Evolutionary conservation across 495 filamentous ascomycete genomes (phyloP).

Genomic region (Astrothelium subdiscretum): DNA sequence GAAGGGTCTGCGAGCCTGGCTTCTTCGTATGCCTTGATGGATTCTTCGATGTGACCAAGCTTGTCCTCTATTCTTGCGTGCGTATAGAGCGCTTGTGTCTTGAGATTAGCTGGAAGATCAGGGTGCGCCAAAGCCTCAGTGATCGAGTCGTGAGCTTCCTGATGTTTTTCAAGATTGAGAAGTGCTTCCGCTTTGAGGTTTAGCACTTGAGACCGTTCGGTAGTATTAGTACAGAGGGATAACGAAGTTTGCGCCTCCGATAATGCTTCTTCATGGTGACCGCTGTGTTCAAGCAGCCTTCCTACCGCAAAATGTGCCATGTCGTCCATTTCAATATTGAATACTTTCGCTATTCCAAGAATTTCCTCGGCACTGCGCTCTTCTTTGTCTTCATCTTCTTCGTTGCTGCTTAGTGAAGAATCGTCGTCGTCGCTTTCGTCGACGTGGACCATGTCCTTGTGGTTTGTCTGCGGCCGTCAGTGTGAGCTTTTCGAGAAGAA

Average conservation of each 20-base stretch:
- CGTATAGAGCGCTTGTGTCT: constrained; percentile 3
- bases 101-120: neutral
- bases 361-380: neutral
- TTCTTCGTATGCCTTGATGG: constrained; percentile 6
- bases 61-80: constrained; percentile 6
- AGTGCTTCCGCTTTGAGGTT: neutral
- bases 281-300: neutral
- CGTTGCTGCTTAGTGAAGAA: neutral
- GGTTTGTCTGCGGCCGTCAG: neutral
- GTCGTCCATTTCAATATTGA: neutral
- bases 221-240: neutral
- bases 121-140: neutral
- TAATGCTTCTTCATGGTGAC: neutral
- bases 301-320: neutral
- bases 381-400: neutral
- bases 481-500: neutral
- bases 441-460: neutral
- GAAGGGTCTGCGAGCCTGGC: constrained; percentile 9
- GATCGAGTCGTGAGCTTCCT: neutral
- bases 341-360: neutral
- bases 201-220: neutral
- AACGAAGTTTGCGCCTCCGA: neutral
- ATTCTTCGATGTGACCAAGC: neutral
- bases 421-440: neutral
- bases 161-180: neutral